Conservation (phyloP, 225 moss, liverwort and hornwort species). For the Straminergon stramineum region DNA sequence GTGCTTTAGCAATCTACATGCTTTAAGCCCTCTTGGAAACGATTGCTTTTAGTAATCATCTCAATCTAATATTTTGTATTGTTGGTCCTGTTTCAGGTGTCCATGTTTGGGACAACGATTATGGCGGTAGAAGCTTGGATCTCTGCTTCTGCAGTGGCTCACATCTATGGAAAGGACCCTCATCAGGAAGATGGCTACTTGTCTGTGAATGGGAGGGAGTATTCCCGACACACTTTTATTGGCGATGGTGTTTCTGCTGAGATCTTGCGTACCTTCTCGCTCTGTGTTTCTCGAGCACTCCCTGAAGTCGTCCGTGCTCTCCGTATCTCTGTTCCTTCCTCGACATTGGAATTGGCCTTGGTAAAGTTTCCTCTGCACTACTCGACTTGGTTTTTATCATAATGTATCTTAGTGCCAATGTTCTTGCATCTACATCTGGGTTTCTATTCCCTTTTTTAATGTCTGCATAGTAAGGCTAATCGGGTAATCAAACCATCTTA, state of each 20-base stretch:
- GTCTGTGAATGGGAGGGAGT: slow-evolving; percentile 70
- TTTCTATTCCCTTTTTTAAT: background rate
- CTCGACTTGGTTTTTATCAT: background rate
- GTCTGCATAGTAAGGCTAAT: background rate
- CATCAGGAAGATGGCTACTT: slow-evolving; percentile 52
- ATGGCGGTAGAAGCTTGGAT: slow-evolving; percentile 87
- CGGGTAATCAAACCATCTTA: background rate
- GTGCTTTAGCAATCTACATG: background rate
- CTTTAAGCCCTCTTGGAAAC: background rate
- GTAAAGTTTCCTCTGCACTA: slow-evolving; percentile 19
- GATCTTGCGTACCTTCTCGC: slow-evolving; percentile 59
- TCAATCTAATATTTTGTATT: background rate
- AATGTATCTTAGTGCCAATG: background rate
- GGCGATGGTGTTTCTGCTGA: slow-evolving; percentile 57
- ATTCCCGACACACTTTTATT: slow-evolving; percentile 25
- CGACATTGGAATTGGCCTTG: slow-evolving; percentile 52
- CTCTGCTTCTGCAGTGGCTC: slow-evolving; percentile 78
- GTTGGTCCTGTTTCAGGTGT: slow-evolving; percentile 40
- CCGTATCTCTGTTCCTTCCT: slow-evolving; percentile 57
- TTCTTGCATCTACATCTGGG: background rate
- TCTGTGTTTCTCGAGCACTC: slow-evolving; percentile 62
- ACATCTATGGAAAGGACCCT: slow-evolving; percentile 76
- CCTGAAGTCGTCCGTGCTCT: slow-evolving; percentile 70
- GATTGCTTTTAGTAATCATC: background rate
- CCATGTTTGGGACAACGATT: slow-evolving; percentile 68